A percentile compares a stretch with the other conserved stretches of the same genome.
Conservation (phyloP, 2,329 filamentous ascomycete genomes). For the Pestalotiopsis sp. region DNA sequence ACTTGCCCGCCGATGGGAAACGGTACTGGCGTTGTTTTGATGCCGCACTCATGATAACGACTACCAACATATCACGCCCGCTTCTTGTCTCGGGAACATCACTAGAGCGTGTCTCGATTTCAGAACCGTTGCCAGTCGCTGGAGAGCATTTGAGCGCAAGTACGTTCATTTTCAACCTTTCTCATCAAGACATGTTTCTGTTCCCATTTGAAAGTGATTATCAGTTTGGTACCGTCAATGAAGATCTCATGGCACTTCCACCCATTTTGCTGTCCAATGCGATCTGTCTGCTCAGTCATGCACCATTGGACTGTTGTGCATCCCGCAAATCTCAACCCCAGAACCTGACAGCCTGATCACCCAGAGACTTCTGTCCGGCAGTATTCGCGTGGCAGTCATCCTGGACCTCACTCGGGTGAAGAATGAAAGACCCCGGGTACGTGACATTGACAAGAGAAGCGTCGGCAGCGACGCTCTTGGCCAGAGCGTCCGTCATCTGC, state of each 20-base stretch:
- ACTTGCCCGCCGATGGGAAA: too few species aligned
- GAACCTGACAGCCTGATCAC: conserved; percentile 25
- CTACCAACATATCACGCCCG: too few species aligned
- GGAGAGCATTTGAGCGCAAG: too few species aligned
- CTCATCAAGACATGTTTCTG: too few species aligned
- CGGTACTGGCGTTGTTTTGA: too few species aligned
- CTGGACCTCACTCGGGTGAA: conserved; percentile 26
- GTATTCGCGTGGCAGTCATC: conserved; percentile 31
- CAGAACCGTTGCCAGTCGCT: too few species aligned
- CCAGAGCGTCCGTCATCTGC: conserved; percentile 22
- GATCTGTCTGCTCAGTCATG: neutral
- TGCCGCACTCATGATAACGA: too few species aligned
- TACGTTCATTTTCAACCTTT: too few species aligned
- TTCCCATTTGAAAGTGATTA: too few species aligned
- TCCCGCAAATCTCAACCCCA: conserved; percentile 15
- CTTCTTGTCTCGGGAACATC: too few species aligned
- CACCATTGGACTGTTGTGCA: neutral
- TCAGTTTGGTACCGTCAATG: too few species aligned
- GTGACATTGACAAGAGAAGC: conserved; percentile 20
- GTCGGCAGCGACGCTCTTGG: conserved; percentile 26
- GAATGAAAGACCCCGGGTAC: conserved; percentile 27
- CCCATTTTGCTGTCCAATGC: neutral
- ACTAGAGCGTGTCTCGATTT: too few species aligned
- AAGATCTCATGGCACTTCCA: neutral
- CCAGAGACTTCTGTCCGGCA: conserved; percentile 27